Evolutionary conservation across 345 rosid genomes (phyloP).

Genomic region (Sisymbrium irio): DNA sequence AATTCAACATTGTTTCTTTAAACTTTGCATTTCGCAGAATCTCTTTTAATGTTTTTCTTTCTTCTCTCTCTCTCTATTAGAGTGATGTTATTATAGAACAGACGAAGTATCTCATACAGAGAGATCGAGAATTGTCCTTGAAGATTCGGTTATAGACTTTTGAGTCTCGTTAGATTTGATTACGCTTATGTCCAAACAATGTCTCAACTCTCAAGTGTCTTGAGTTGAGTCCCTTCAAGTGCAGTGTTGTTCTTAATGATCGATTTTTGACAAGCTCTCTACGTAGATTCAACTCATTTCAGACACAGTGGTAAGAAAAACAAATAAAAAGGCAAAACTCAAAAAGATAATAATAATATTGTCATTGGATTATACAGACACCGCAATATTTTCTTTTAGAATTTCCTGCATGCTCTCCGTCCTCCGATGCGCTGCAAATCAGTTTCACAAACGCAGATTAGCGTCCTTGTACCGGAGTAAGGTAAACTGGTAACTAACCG

Average conservation of each 20-base stretch:
- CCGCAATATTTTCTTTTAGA: slow-evolving; percentile 45
- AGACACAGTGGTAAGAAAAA: not conserved
- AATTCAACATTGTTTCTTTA: not conserved
- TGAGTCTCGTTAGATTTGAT: not conserved
- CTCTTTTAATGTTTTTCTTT: not conserved
- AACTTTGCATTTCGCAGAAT: not conserved
- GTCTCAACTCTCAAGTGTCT: not conserved
- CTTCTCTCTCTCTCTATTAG: not conserved
- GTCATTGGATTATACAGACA: slow-evolving; percentile 63
- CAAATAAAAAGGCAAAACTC: not conserved
- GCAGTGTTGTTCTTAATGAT: not conserved
- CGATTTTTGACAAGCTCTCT: not conserved
- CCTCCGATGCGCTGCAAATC: slow-evolving; percentile 48
- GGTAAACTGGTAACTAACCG: not conserved
- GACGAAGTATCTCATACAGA: not conserved
- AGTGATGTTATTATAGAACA: not conserved
- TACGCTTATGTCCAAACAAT: not conserved
- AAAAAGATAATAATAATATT: not conserved
- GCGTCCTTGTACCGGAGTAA: not conserved
- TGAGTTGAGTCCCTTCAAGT: not conserved
- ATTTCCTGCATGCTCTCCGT: slow-evolving; percentile 54
- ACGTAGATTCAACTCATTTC: not conserved
- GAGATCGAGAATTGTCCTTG: not conserved
- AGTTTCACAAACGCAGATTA: slow-evolving; percentile 6
- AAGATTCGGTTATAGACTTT: not conserved